phyloP scores from a whole-genome alignment of 495 filamentous ascomycete species.

The Aspergillus taichungensis region DNA sequence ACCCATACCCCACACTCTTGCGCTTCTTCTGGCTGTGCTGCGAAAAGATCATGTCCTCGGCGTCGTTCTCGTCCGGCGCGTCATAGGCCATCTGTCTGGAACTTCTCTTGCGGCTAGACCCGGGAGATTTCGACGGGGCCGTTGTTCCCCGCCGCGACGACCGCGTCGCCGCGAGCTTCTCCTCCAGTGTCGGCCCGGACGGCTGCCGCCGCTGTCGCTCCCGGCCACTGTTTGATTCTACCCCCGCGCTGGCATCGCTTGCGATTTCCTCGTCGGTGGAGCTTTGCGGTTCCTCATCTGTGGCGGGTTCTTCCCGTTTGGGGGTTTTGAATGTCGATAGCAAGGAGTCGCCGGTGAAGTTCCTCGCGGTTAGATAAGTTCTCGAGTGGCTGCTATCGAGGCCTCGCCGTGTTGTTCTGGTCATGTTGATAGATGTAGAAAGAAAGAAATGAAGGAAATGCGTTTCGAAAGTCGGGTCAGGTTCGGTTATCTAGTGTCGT shows the following conservation, averaged over 20 bases:
- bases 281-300: slow-evolving; percentile 24
- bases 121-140: slow-evolving; percentile 1
- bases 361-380: slow-evolving; percentile 8
- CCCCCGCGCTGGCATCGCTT: slow-evolving; percentile 1
- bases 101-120: slow-evolving; percentile 7
- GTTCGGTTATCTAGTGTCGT: no score
- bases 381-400: slow-evolving; percentile 12
- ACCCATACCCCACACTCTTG: slow-evolving; percentile 12
- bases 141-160: slow-evolving; percentile 2
- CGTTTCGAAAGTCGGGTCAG: no score
- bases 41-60: slow-evolving; percentile 13
- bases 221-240: slow-evolving; percentile 8
- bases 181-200: slow-evolving; percentile 11
- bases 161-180: slow-evolving; percentile 13
- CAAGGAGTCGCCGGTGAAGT: slow-evolving; percentile 2
- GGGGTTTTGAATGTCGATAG: slow-evolving; percentile 13
- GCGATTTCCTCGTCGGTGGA: slow-evolving; percentile 19
- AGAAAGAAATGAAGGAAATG: no score
- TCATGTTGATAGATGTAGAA: no score
- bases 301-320: slow-evolving; percentile 10
- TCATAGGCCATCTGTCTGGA: slow-evolving; percentile 2
- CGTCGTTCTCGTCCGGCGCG: slow-evolving; percentile 4
- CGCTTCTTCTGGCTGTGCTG: slow-evolving; percentile 17
- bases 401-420: no score
- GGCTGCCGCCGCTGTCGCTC: slow-evolving; percentile 1